Evolutionary conservation across 306 rosid genomes (phyloP), one percentile per base, ranked within the genome.

Genomic region (Gastrolobium bilobum): DNA sequence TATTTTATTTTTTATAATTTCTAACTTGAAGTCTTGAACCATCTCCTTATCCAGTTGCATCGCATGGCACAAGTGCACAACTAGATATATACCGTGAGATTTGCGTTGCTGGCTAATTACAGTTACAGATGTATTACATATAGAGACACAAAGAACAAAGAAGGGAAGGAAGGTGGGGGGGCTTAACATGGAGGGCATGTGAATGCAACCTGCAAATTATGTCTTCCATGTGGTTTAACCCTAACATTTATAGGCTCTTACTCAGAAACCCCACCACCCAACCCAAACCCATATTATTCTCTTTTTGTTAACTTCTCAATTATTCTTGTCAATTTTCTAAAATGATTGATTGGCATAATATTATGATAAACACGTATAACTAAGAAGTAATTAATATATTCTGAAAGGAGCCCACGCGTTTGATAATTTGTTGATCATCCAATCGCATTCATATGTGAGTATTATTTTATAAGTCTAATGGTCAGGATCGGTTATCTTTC

Each of bases 161-260:
- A 20, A 20, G 26, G 26, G 26, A 20, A 20, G 26, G 26, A 20
- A 20, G 26, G 26, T 10, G 34, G 53, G 58, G 39, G 47, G 60
- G 40, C 78, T 71, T 70, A 76, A 76, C 68, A 50, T 81, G 88
- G 75, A 85, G 57, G 73, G 75, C 88, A 81, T 77, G 83, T 85
- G 86, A 78, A 60, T 43, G 58, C 75, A 6, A 44, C 75, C 80
- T 57, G 50, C 35, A 73, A 77, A 59, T 77, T 52, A 77, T 81
- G 86, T 77, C 78, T 73, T 58, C 83, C 88, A 81, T 77, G 83
- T 85, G 88, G 74, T 80, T 65, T 70, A 85, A 48, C 76, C 82
- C 51, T 52, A n/a, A 29, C 7, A 43, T 71, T 63, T 63, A 61
- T 59, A 72, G 73, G 3, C 31, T 42, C 46, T 70, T 60, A 39